Percentiles rank a stretch among this genome's conserved stretches.
Conservation (phyloP, 2,329 filamentous ascomycete species). For the Trematosphaeria pertusa region DNA sequence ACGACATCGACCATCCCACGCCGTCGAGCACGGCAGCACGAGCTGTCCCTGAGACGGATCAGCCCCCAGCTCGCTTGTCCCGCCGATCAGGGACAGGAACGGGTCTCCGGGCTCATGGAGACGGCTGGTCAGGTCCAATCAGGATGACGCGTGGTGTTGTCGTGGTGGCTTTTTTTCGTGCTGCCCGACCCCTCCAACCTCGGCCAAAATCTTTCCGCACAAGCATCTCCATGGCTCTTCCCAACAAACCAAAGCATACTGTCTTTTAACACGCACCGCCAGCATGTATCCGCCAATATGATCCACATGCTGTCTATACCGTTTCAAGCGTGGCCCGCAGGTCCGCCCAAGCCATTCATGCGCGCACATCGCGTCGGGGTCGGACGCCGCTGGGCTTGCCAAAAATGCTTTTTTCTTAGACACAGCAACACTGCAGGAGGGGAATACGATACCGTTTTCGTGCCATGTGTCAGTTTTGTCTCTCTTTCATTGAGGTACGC, state of each 20-base stretch:
- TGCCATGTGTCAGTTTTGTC: neutral
- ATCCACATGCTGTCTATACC: too few relatives aligned
- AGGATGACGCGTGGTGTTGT: constrained; percentile 1
- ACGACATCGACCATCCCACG: too few relatives aligned
- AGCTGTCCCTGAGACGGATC: constrained; percentile 1
- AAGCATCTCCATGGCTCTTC: too few relatives aligned
- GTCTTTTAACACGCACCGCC: too few relatives aligned
- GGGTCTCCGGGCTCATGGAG: neutral
- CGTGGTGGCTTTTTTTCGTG: too few relatives aligned
- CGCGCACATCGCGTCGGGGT: neutral
- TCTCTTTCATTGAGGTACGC: too few relatives aligned
- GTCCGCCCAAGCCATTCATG: neutral
- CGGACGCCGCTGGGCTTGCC: neutral
- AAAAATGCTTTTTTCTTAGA: neutral
- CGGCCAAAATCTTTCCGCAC: neutral
- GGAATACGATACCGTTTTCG: neutral
- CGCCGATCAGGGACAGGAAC: constrained; percentile 21
- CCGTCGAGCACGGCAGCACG: too few relatives aligned
- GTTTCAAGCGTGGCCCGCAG: neutral
- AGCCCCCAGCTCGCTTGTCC: constrained; percentile 18
- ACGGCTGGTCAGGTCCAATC: constrained; percentile 1
- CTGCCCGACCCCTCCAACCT: too few relatives aligned
- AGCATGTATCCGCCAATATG: too few relatives aligned
- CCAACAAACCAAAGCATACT: too few relatives aligned
- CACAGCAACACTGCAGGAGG: neutral